phyloP scores from a whole-genome alignment of 306 rosid species.

The Acacia acuminata region DNA sequence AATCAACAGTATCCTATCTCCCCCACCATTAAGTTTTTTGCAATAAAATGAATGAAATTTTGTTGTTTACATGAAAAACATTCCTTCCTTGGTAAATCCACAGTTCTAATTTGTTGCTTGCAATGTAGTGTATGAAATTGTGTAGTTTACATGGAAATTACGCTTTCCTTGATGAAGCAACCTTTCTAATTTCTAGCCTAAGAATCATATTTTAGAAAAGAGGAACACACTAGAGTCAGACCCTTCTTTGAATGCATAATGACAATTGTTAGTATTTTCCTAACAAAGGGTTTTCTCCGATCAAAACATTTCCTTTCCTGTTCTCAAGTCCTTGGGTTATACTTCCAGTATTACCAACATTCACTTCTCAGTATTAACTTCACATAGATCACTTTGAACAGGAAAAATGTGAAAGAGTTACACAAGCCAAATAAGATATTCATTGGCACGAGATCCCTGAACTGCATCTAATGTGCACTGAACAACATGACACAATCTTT shows the following conservation, averaged over 20 bases:
- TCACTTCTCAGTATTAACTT: background rate
- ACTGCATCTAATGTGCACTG: background rate
- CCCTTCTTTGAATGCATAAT: conserved; percentile 9
- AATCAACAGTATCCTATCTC: background rate
- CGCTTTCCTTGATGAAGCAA: background rate
- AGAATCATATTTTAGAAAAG: background rate
- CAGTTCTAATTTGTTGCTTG: background rate
- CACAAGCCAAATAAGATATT: background rate
- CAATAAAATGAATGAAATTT: conserved; percentile 4
- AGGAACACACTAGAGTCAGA: background rate
- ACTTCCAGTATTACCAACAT: background rate
- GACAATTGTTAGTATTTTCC: conserved; percentile 11
- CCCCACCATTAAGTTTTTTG: conserved; percentile 4
- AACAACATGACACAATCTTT: background rate
- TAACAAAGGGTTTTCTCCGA: background rate
- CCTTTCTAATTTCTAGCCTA: background rate
- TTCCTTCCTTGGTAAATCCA: background rate
- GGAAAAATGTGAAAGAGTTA: background rate
- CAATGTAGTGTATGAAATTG: conserved; percentile 2
- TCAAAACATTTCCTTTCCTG: background rate
- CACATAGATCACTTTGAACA: background rate
- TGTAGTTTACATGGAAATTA: background rate
- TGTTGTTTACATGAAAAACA: background rate
- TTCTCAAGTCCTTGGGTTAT: background rate
- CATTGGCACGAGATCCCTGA: background rate